phyloP scores from a whole-genome alignment of 1,139 yeast genomes.

The Geotrichum phurueaensis region DNA sequence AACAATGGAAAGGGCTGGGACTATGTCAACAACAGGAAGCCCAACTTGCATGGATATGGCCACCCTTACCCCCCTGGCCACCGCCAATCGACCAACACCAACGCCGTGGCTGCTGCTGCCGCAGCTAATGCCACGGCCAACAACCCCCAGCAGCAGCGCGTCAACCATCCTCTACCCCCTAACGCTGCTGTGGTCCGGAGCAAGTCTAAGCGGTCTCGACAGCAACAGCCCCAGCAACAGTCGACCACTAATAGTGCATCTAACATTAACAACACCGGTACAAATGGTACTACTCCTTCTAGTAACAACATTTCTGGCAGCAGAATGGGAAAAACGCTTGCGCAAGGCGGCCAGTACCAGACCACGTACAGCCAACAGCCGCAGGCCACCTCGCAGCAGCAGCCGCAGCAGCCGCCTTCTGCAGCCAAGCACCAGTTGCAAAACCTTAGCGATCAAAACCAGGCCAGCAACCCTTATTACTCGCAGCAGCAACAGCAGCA shows the following conservation, averaged over 20 bases:
- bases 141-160: constrained; percentile 18
- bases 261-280: not conserved
- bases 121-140: not conserved
- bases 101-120: not conserved
- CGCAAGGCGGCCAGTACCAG: constrained; percentile 15
- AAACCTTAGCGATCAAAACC: constrained; percentile 16
- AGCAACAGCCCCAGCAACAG: constrained; percentile 14
- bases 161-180: constrained; percentile 26
- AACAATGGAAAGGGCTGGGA: constrained; percentile 95
- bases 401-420: constrained; percentile 8
- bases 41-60: constrained; percentile 89
- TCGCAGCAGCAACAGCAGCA: constrained; percentile 21
- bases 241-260: not conserved
- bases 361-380: constrained; percentile 22
- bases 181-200: constrained; percentile 32
- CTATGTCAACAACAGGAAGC: constrained; percentile 70
- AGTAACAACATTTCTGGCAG: constrained; percentile 4
- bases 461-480: constrained; percentile 16
- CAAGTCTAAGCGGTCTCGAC: constrained; percentile 30
- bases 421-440: constrained; percentile 12
- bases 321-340: constrained; percentile 15
- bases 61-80: constrained; percentile 50
- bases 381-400: constrained; percentile 19
- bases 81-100: constrained; percentile 5
- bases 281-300: constrained; percentile 4